phyloP scores from a whole-genome alignment of 2,329 filamentous ascomycete genomes.

The Diaporthe caulivora region DNA sequence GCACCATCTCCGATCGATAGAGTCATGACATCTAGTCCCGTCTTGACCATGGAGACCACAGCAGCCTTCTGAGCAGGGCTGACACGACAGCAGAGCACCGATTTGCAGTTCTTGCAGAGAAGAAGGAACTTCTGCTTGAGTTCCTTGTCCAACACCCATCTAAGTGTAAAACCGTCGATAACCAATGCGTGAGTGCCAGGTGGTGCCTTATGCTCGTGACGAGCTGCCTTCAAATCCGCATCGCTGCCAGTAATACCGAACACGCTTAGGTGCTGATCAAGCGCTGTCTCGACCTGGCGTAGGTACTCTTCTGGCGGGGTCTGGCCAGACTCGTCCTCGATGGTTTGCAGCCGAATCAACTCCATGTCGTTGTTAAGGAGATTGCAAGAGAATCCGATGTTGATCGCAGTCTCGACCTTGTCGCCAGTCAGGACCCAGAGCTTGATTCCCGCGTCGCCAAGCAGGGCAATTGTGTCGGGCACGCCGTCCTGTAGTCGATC shows the following conservation, averaged over 20 bases:
- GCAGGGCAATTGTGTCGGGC: conserved; percentile 91
- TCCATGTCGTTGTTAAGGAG: conserved; percentile 98
- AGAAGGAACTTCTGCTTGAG: conserved; percentile 93
- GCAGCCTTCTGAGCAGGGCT: conserved; percentile 96
- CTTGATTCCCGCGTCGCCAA: conserved; percentile 95
- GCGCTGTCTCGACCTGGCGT: conserved; percentile 73
- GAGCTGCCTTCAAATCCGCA: conserved; percentile 83
- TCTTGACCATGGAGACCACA: conserved; percentile 97
- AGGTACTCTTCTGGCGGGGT: conserved; percentile 63
- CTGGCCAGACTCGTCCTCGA: conserved; percentile 74
- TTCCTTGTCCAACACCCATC: conserved; percentile 84
- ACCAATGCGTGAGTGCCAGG: conserved; percentile 90
- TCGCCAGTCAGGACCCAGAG: conserved; percentile 98
- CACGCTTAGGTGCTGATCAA: conserved; percentile 78
- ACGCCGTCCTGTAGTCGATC: conserved; percentile 97
- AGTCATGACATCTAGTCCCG: conserved; percentile 95
- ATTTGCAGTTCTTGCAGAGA: conserved; percentile 96
- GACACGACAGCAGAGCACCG: conserved; percentile 96
- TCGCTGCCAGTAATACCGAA: conserved; percentile 89
- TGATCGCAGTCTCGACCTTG: conserved; percentile 99
- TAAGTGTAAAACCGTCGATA: conserved; percentile 94
- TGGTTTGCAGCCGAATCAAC: conserved; percentile 87
- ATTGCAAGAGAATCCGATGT: conserved; percentile 99
- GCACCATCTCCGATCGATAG: conserved; percentile 93
- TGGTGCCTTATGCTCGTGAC: conserved; percentile 87